These are phyloP conservation scores for Paradendryphiella salina DNA, from an alignment of 2,329 filamentous ascomycete genomes.

Conservation along the genomic window DNA sequence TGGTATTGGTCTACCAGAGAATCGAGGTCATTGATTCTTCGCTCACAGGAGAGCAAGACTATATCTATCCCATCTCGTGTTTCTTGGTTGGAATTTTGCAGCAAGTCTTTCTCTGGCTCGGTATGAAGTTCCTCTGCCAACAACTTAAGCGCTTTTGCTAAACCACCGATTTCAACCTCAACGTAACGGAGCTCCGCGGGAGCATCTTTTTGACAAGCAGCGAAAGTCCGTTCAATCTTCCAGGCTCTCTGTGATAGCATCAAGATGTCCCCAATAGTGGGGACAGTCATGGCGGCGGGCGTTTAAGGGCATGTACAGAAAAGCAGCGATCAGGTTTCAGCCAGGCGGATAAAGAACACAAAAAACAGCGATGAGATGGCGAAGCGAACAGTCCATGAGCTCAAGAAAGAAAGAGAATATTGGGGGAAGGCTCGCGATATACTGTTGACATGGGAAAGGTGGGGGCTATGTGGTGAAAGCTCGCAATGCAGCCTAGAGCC, in stretches of 20 bases:
- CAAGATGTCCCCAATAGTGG: constrained; percentile 50
- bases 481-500: constrained; percentile 15
- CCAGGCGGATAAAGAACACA: not conserved
- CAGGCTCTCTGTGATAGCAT: constrained; percentile 53
- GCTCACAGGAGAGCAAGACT: constrained; percentile 47
- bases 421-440: constrained; percentile 29
- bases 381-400: not conserved
- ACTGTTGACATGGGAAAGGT: constrained; percentile 22
- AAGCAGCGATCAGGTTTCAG: not conserved
- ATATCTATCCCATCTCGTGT: constrained; percentile 46
- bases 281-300: constrained; percentile 35
- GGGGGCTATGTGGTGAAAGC: constrained; percentile 25
- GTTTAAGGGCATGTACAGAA: constrained; percentile 14
- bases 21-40: constrained; percentile 50
- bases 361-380: not conserved
- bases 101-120: constrained; percentile 39
- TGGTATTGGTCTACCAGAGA: constrained; percentile 53
- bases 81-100: constrained; percentile 42
- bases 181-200: constrained; percentile 50
- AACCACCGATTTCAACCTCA: constrained; percentile 48
- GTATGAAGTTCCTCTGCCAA: constrained; percentile 52
- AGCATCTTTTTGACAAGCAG: constrained; percentile 46
- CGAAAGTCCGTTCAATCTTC: constrained; percentile 52
- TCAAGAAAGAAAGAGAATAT: constrained; percentile 7
- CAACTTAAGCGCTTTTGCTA: constrained; percentile 50